A percentile compares a stretch with the other conserved stretches of the same genome.
Conservation (phyloP, 306 rosid genomes). For the Luffa aegyptiaca region DNA sequence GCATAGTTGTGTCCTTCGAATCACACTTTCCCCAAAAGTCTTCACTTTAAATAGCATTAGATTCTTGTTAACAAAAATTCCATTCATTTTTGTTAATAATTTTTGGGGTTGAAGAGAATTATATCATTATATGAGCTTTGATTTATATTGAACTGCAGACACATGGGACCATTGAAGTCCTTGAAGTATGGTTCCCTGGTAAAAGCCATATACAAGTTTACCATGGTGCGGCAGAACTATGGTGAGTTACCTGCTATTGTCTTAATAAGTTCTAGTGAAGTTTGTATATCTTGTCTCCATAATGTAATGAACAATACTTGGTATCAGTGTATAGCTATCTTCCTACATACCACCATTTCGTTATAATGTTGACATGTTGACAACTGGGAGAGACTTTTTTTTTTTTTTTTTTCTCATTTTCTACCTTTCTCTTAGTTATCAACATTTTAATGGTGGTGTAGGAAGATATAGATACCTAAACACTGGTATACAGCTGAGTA, state of each 20-base stretch:
- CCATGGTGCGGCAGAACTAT: constrained; percentile 59
- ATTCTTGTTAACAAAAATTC: not conserved
- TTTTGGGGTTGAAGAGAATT: not conserved
- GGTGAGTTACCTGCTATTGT: constrained; percentile 33
- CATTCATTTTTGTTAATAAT: not conserved
- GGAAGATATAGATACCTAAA: no score
- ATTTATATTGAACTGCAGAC: constrained; percentile 32
- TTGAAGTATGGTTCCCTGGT: constrained; percentile 63
- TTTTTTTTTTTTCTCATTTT: no score
- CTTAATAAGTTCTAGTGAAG: not conserved
- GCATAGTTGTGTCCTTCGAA: not conserved
- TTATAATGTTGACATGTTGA: no score
- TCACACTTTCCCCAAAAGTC: not conserved
- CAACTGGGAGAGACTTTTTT: no score
- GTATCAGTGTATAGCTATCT: no score
- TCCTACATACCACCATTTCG: no score
- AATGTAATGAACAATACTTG: not conserved
- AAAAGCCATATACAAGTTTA: constrained; percentile 57
- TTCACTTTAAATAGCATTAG: not conserved
- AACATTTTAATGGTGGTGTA: no score
- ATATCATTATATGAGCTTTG: not conserved
- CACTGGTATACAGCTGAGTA: no score
- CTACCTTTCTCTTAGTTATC: no score
- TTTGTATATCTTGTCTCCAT: not conserved
- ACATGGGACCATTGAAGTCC: constrained; percentile 65